Percentiles rank a stretch among this genome's conserved stretches.
Conservation (phyloP, 352 stramenopile genomes). For the Phytophthora agathidicida region DNA sequence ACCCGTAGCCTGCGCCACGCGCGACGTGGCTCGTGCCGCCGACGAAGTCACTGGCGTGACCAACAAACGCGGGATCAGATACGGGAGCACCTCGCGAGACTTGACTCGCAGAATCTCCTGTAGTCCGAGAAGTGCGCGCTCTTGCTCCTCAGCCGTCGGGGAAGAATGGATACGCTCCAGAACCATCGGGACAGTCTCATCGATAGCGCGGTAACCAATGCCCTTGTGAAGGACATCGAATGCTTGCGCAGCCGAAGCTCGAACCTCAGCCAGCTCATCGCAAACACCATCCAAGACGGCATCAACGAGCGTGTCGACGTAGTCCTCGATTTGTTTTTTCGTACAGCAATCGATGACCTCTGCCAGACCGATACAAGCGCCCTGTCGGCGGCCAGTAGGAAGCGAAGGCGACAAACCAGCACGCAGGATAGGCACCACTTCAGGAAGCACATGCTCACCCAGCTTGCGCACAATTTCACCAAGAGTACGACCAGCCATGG, state of each 20-base stretch:
- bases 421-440: constrained; percentile 98
- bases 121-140: constrained; percentile 95
- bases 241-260: constrained; percentile 94
- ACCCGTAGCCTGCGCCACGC: constrained; percentile 94
- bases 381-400: constrained; percentile 81
- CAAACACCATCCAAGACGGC: constrained; percentile 98
- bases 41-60: constrained; percentile 90
- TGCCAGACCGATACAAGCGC: constrained; percentile 97
- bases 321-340: constrained; percentile 96
- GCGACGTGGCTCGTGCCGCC: constrained; percentile 91
- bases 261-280: constrained; percentile 91
- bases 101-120: constrained; percentile 97
- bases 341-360: constrained; percentile 98
- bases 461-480: constrained; percentile 99
- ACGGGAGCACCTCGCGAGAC: constrained; percentile 96
- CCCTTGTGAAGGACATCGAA: constrained; percentile 97
- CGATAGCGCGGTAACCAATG: constrained; percentile 95
- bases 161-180: constrained; percentile 93
- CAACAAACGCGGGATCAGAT: constrained; percentile 97
- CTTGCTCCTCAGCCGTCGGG: constrained; percentile 51
- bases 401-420: constrained; percentile 88
- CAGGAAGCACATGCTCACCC: constrained; percentile 97
- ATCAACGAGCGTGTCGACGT: constrained; percentile 96
- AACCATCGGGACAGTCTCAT: constrained; percentile 97
- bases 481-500: constrained; percentile 92